A percentile compares a stretch with the other conserved stretches of the same genome.
phyloP scores from a whole-genome alignment of 2,329 filamentous ascomycete genomes.

The Neofusicoccum kwambonambiense region DNA sequence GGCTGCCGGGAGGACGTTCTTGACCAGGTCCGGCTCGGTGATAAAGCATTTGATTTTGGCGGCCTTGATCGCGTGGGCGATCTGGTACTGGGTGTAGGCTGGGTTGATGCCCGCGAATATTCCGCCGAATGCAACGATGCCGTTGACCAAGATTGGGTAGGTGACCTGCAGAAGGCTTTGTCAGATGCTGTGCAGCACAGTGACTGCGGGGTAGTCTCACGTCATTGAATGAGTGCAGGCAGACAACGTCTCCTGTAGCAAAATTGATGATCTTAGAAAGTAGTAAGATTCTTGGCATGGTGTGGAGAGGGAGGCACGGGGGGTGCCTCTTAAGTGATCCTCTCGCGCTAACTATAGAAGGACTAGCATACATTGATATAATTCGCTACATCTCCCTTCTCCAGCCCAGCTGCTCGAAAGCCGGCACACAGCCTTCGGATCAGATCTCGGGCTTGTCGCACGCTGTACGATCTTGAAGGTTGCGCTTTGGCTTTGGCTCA shows the following conservation, averaged over 20 bases:
- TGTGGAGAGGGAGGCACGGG: too few relatives aligned
- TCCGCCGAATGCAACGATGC: constrained; percentile 20
- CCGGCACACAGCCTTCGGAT: constrained; percentile 18
- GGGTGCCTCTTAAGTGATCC: too few relatives aligned
- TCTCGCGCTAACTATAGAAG: too few relatives aligned
- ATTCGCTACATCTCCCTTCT: constrained; percentile 16
- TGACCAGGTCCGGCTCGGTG: constrained; percentile 19
- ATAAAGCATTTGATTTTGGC: constrained; percentile 20
- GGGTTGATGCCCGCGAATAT: constrained; percentile 21
- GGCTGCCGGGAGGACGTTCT: constrained; percentile 27
- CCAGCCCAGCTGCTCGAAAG: constrained; percentile 15
- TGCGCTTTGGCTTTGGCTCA: too few relatives aligned
- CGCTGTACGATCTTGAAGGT: constrained; percentile 1
- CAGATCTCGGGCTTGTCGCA: constrained; percentile 8
- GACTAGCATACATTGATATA: too few relatives aligned
- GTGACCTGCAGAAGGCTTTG: not conserved
- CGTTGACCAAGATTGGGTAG: constrained; percentile 19
- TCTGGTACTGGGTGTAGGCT: constrained; percentile 19
- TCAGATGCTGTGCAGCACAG: too few relatives aligned
- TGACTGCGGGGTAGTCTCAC: not conserved
- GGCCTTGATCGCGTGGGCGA: constrained; percentile 18
- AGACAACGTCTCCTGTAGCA: constrained; percentile 13
- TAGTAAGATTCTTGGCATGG: too few relatives aligned
- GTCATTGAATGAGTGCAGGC: constrained; percentile 19
- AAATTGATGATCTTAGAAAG: too few relatives aligned